Percentiles rank a stretch among this genome's conserved stretches.
phyloP scores from a whole-genome alignment of 805 yeast genomes.

The Maudiozyma turicensis region DNA sequence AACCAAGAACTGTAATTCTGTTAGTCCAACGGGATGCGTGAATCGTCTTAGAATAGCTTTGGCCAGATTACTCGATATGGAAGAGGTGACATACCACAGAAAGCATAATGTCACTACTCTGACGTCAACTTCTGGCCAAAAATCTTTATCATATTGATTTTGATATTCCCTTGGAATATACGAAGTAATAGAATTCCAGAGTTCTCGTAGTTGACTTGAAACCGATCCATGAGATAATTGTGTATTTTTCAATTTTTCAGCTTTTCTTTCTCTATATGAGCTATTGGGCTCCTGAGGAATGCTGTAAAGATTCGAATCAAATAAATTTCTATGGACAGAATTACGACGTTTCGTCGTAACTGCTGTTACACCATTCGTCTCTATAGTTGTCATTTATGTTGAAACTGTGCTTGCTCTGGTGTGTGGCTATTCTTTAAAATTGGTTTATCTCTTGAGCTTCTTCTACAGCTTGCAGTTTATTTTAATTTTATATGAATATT shows the following conservation, averaged over 20 bases:
- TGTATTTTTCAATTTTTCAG: neutral
- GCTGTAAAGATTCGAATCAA: slow-evolving; percentile 16
- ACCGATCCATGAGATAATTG: neutral
- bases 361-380: neutral
- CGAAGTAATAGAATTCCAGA: neutral
- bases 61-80: slow-evolving; percentile 71
- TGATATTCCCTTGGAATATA: neutral
- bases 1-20: slow-evolving; percentile 76
- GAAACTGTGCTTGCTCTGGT: neutral
- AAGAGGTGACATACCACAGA: slow-evolving; percentile 73
- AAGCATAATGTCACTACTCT: slow-evolving; percentile 49
- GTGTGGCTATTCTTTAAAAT: too few relatives aligned
- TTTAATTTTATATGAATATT: too few relatives aligned
- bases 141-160: neutral
- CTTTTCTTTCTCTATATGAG: slow-evolving; percentile 1
- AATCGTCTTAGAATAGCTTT: slow-evolving; percentile 64
- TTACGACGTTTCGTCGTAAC: slow-evolving; percentile 8
- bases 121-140: slow-evolving; percentile 30
- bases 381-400: slow-evolving; percentile 1
- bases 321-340: slow-evolving; percentile 15
- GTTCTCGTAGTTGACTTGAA: neutral
- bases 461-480: too few relatives aligned
- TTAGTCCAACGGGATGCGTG: slow-evolving; percentile 77
- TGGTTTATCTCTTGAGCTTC: neutral
- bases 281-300: slow-evolving; percentile 12